Percentiles rank a stretch among this genome's conserved stretches.
These are phyloP conservation scores for Debaryomyces maramus DNA, from an alignment of 805 yeast species.

Conservation along the genomic window DNA sequence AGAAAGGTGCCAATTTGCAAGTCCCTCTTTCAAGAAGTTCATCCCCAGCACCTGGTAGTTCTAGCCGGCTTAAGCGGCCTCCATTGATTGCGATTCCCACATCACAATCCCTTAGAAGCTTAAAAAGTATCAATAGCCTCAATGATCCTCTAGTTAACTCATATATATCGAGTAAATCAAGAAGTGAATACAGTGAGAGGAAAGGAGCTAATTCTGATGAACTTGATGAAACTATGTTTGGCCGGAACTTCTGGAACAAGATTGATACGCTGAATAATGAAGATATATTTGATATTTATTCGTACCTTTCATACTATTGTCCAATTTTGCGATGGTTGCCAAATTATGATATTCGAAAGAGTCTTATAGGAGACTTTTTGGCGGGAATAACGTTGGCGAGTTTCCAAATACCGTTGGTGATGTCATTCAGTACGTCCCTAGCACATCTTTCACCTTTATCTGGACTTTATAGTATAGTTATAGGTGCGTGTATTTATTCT, in stretches of 20 bases:
- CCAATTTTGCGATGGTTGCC: conserved; percentile 36
- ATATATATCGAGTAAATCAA: conserved; percentile 8
- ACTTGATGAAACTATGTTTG: conserved; percentile 11
- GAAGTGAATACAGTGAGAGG: background rate
- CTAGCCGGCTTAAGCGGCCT: conserved; percentile 15
- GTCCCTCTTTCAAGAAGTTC: background rate
- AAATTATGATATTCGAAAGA: conserved; percentile 14
- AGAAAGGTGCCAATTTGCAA: background rate
- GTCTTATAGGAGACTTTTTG: conserved; percentile 27
- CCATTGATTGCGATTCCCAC: conserved; percentile 30
- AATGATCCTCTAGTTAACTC: conserved; percentile 18
- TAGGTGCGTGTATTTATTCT: conserved; percentile 78
- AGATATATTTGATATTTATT: conserved; percentile 18
- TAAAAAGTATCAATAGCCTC: conserved; percentile 14
- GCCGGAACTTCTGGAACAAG: conserved; percentile 8
- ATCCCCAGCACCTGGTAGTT: background rate
- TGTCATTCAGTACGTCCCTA: conserved; percentile 77
- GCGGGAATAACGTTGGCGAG: conserved; percentile 35
- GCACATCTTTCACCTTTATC: conserved; percentile 82
- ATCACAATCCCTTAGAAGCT: conserved; percentile 22
- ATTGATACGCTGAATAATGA: conserved; percentile 6
- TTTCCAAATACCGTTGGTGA: conserved; percentile 44
- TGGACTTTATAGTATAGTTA: conserved; percentile 73
- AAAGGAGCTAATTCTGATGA: conserved; percentile 5
- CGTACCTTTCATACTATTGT: conserved; percentile 31